Evolutionary conservation across 2,329 filamentous ascomycete genomes (phyloP), one percentile per base, ranked within the genome.

Genomic region (Trichoderma cornu-damae): DNA sequence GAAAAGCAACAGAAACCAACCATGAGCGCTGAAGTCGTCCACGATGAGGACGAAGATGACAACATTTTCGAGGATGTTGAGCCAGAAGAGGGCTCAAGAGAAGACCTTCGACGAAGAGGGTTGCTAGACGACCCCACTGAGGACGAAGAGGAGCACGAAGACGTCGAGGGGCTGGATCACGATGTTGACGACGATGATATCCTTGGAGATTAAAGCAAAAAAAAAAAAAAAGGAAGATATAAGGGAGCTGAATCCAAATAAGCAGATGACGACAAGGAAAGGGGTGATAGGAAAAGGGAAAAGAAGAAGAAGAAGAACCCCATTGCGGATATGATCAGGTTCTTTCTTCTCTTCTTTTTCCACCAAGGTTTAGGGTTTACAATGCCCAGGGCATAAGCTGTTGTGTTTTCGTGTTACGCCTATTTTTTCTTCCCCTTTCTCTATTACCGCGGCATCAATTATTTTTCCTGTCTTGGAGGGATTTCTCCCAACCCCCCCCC

Each of bases 1-100:
- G 55, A 60, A 16, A 52, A 57, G 59, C 44, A 61, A 34, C 73
- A 72, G 68, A 77, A 73, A 57, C 57, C 62, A 4, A 65, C 66
- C 46, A 58, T 67, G 8, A 72, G 74, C 60, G 74, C 78, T 35
- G 80, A 82, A 64, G 71, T 79, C 38, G 67, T 78, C 20, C 72
- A 74, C 12, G 72, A 73, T 2, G 72, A 73, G 8, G 72, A 71
- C 2, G 69, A 68, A 4, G 69, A 73, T 9, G 75, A 77, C 34
- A 67, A 75, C 51, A 70, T 76, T 18, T 76, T 79, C 35, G 75
- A 77, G 56, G 76, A 77, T 35, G 77, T 69, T 0, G 79, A 81
- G 60, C 78, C 75, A 0, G 82, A 83, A 61, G 83, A 85, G 64
- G 83, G 81, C 49, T 83, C 81, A 3, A 72, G 69, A 11, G 83